Evolutionary conservation across 257 asterid species (phyloP).

Genomic region (Solanum bulbocastanum): DNA sequence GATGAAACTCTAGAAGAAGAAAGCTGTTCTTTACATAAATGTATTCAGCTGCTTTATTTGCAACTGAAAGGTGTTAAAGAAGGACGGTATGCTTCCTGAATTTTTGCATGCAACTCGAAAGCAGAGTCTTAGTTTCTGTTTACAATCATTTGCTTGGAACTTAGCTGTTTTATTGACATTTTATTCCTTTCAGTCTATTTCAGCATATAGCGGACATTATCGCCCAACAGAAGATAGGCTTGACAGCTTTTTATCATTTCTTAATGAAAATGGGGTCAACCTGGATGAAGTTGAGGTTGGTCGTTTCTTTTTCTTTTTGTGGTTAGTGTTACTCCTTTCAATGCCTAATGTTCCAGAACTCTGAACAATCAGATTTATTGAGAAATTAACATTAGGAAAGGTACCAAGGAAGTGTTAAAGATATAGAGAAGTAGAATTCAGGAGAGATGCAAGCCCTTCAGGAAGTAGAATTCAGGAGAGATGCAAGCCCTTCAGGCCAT

Average conservation of each 20-base stretch:
- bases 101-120: neutral
- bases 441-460: neutral
- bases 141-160: neutral
- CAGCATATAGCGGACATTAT: slow-evolving; percentile 97
- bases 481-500: neutral
- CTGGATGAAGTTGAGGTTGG: slow-evolving; percentile 62
- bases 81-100: neutral
- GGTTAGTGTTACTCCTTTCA: neutral
- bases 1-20: neutral
- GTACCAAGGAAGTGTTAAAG: neutral
- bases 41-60: neutral
- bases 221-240: slow-evolving; percentile 83
- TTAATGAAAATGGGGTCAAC: slow-evolving; percentile 67
- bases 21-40: neutral
- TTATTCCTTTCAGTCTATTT: slow-evolving; percentile 44
- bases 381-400: neutral
- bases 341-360: neutral
- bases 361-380: neutral
- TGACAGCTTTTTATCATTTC: slow-evolving; percentile 45
- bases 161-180: neutral
- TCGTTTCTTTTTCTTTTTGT: neutral
- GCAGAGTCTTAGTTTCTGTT: neutral
- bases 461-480: neutral
- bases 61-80: neutral
- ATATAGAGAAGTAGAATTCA: neutral